A percentile compares a stretch with the other conserved stretches of the same genome.
These are phyloP conservation scores for Rhizopogon salebrosus DNA, from an alignment of 768 basidiomycete genomes.

Conservation along the genomic window DNA sequence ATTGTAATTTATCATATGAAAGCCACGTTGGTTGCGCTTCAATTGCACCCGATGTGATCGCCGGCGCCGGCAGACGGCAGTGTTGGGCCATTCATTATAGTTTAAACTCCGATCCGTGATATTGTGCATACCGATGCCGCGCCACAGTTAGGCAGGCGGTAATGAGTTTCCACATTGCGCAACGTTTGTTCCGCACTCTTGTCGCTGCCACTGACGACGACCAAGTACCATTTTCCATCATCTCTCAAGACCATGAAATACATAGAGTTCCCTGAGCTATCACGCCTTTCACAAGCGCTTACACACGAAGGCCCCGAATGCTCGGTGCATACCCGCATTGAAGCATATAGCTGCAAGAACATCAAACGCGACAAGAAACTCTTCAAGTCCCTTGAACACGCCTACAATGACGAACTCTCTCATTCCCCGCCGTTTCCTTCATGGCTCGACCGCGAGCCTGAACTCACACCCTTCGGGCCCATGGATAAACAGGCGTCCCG, in stretches of 20 bases:
- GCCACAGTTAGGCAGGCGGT: slow-evolving; percentile 10
- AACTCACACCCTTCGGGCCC: slow-evolving; percentile 86
- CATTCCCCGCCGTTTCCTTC: slow-evolving; percentile 82
- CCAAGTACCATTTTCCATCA: not conserved
- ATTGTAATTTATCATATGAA: slow-evolving; percentile 1
- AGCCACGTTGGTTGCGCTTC: slow-evolving; percentile 4
- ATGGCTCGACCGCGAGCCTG: slow-evolving; percentile 66
- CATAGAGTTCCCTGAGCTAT: slow-evolving; percentile 78
- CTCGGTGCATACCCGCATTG: slow-evolving; percentile 86
- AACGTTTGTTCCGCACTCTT: slow-evolving; percentile 1
- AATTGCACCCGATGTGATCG: too few relatives aligned
- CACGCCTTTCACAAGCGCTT: slow-evolving; percentile 71
- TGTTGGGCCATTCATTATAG: too few relatives aligned
- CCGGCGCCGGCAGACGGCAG: too few relatives aligned
- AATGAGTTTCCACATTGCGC: slow-evolving; percentile 6
- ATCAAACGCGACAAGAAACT: slow-evolving; percentile 96
- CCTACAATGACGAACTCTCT: slow-evolving; percentile 72
- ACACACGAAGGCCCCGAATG: slow-evolving; percentile 86
- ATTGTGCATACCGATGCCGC: slow-evolving; percentile 1
- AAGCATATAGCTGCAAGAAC: slow-evolving; percentile 97
- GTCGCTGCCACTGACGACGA: not conserved
- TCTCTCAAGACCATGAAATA: slow-evolving; percentile 63
- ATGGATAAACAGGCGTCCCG: slow-evolving; percentile 79
- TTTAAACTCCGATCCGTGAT: not conserved
- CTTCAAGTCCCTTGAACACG: slow-evolving; percentile 86